These are phyloP conservation scores for Boletellus deceptivus DNA, from an alignment of 1,284 basidiomycete species.

Conservation along the genomic window DNA sequence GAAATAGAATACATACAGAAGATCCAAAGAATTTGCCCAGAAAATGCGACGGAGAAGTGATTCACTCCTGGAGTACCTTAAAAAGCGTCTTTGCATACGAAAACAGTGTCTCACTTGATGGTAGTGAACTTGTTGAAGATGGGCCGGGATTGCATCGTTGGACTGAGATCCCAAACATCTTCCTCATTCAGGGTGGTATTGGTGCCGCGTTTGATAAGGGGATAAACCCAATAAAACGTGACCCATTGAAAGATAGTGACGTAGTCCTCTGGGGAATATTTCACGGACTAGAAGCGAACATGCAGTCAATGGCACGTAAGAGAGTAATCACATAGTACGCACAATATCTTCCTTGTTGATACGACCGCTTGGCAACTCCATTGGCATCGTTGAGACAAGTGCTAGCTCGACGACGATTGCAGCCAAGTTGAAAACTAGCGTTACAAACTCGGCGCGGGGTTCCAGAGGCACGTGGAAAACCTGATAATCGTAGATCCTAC, in stretches of 20 bases:
- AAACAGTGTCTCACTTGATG: constrained; percentile 33
- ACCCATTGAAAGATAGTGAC: constrained; percentile 65
- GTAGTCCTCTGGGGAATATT: constrained; percentile 59
- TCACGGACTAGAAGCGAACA: constrained; percentile 35
- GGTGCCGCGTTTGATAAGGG: constrained; percentile 53
- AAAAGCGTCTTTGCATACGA: neutral
- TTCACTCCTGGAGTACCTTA: constrained; percentile 31
- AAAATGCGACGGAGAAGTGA: constrained; percentile 64
- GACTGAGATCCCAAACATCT: constrained; percentile 60
- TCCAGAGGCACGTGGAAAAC: constrained; percentile 34
- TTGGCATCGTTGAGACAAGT: constrained; percentile 41
- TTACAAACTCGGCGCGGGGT: constrained; percentile 23
- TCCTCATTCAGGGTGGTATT: constrained; percentile 50
- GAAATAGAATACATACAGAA: constrained; percentile 42
- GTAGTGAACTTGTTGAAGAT: constrained; percentile 48
- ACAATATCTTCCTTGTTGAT: constrained; percentile 42
- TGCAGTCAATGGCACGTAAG: neutral
- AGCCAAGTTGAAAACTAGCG: constrained; percentile 37
- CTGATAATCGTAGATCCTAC: constrained; percentile 37
- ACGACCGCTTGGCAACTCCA: constrained; percentile 41
- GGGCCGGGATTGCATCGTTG: constrained; percentile 51
- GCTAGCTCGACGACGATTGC: constrained; percentile 36
- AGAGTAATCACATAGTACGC: constrained; percentile 12
- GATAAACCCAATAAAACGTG: constrained; percentile 67
- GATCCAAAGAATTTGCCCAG: constrained; percentile 69